Evolutionary conservation across 2,329 filamentous ascomycete genomes (phyloP).

Genomic region (Venturia pyrina): DNA sequence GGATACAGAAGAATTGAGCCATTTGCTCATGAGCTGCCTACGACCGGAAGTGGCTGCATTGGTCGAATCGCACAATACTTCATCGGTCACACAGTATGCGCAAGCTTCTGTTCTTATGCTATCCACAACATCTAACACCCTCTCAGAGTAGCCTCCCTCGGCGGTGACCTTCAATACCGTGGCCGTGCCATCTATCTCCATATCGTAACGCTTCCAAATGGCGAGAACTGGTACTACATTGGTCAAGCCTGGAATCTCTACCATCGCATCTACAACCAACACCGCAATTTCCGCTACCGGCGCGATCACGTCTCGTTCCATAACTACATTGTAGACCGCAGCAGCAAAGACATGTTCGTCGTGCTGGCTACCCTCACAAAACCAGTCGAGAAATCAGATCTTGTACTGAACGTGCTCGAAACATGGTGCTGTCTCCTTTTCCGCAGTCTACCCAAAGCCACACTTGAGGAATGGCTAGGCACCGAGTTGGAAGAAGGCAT

Average conservation of each 20-base stretch:
- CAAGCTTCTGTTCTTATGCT: background rate
- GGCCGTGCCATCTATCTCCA: conserved; percentile 13
- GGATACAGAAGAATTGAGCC: background rate
- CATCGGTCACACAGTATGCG: background rate
- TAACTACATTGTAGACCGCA: conserved; percentile 23
- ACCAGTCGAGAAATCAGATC: conserved; percentile 11
- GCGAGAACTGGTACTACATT: conserved; percentile 18
- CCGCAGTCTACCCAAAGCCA: conserved; percentile 17
- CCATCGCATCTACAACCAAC: conserved; percentile 20
- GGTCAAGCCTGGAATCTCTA: conserved; percentile 23
- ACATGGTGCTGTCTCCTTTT: conserved; percentile 28
- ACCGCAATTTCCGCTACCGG: conserved; percentile 25
- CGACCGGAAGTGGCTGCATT: conserved; percentile 6
- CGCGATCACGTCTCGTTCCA: conserved; percentile 25
- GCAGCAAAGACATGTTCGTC: conserved; percentile 21
- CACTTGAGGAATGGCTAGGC: conserved; percentile 18
- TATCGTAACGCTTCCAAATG: background rate
- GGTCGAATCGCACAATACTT: background rate
- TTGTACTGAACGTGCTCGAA: conserved; percentile 25
- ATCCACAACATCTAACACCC: background rate
- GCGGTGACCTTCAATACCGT: conserved; percentile 3
- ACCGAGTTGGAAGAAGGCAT: background rate
- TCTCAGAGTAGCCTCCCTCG: background rate
- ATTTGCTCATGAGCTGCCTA: conserved; percentile 1
- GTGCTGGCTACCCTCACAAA: conserved; percentile 16